Percentiles rank a stretch among this genome's conserved stretches.
phyloP scores from a whole-genome alignment of 495 filamentous ascomycete species.

The Cudoniella acicularis region DNA sequence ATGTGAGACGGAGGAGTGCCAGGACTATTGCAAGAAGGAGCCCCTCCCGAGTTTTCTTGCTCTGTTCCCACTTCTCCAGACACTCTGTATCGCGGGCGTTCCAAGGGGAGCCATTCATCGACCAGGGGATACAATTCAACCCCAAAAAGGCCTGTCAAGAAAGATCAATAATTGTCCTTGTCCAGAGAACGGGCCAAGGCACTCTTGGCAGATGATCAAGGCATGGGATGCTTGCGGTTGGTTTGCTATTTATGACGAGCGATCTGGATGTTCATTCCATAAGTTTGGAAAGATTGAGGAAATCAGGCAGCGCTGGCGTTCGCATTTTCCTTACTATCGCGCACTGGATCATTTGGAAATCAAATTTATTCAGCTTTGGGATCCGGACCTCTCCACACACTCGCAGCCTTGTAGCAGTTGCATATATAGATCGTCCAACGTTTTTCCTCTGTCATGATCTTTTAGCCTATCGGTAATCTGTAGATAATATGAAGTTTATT shows the following conservation, averaged over 20 bases:
- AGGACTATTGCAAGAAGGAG: neutral
- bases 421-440: too few species aligned
- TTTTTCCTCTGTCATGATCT: too few species aligned
- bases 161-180: neutral
- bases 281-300: neutral
- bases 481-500: too few species aligned
- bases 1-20: neutral
- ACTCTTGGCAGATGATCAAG: neutral
- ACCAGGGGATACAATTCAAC: neutral
- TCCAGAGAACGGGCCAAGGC: neutral
- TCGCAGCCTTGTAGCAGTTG: too few species aligned
- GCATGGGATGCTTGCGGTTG: neutral
- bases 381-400: neutral
- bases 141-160: too few species aligned
- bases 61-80: neutral
- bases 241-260: conserved; percentile 1
- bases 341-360: conserved; percentile 2
- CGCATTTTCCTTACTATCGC: neutral
- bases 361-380: neutral
- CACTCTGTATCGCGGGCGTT: neutral
- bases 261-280: neutral
- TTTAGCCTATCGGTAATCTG: too few species aligned
- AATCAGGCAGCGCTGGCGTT: neutral
- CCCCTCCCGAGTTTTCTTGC: neutral
- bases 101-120: neutral